Conservation (phyloP, 495 filamentous ascomycete genomes). For the Penicillium pulvis region DNA sequence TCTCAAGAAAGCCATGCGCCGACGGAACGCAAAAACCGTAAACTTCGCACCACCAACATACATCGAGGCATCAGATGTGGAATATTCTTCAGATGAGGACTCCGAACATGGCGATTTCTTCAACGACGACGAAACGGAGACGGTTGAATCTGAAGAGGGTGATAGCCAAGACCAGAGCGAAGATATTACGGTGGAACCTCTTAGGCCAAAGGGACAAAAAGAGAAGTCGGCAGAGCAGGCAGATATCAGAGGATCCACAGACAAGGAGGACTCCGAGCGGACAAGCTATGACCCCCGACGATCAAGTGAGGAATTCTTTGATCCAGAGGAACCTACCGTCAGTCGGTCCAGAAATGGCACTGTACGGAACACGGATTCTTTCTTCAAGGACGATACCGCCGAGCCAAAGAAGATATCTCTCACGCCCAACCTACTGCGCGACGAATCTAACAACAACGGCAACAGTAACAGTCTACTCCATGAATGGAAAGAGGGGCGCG, state of each 20-base stretch:
- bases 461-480: conserved; percentile 51
- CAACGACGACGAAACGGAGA: conserved; percentile 55
- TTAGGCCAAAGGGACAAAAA: conserved; percentile 42
- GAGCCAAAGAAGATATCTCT: conserved; percentile 98
- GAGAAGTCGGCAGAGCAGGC: conserved; percentile 37
- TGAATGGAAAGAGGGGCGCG: conserved; percentile 65
- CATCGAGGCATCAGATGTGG: conserved; percentile 86
- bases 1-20: conserved; percentile 84
- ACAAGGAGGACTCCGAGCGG: conserved; percentile 34
- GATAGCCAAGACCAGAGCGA: conserved; percentile 40
- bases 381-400: conserved; percentile 93
- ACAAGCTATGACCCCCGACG: conserved; percentile 44
- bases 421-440: conserved; percentile 90
- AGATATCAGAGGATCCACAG: conserved; percentile 25
- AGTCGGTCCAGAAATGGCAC: conserved; percentile 81
- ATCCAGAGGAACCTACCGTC: conserved; percentile 56
- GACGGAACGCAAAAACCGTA: conserved; percentile 86
- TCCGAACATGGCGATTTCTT: conserved; percentile 56
- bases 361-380: conserved; percentile 86
- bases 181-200: conserved; percentile 50
- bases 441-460: conserved; percentile 58
- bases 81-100: conserved; percentile 90
- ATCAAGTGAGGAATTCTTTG: conserved; percentile 69
- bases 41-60: conserved; percentile 85
- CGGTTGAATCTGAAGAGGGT: conserved; percentile 43